phyloP scores from a whole-genome alignment of 2,329 filamentous ascomycete genomes.

The Colletotrichum trifolii region DNA sequence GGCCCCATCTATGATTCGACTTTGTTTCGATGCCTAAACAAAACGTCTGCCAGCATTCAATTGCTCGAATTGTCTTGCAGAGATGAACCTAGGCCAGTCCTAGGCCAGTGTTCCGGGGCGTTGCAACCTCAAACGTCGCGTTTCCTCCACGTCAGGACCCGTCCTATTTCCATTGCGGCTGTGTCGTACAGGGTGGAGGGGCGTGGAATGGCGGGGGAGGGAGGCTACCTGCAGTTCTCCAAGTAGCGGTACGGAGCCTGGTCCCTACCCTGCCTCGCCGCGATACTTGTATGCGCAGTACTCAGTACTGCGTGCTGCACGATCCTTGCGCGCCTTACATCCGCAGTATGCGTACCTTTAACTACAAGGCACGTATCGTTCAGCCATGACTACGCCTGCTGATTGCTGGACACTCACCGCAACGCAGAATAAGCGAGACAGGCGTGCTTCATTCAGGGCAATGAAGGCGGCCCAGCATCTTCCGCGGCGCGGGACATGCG shows the following conservation, averaged over 20 bases:
- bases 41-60: constrained; percentile 5
- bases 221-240: neutral
- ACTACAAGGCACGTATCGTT: neutral
- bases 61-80: constrained; percentile 1
- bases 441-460: no score
- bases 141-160: constrained; percentile 22
- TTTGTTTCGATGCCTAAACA: constrained; percentile 33
- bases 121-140: constrained; percentile 4
- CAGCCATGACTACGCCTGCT: neutral
- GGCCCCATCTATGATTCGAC: constrained; percentile 12
- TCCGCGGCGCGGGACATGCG: neutral
- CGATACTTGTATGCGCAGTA: neutral
- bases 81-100: constrained; percentile 11
- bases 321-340: neutral
- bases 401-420: neutral
- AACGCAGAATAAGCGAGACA: neutral
- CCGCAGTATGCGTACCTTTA: neutral
- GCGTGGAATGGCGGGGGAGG: constrained; percentile 15
- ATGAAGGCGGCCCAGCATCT: neutral
- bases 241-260: no score
- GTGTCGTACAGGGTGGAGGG: constrained; percentile 21
- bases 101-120: constrained; percentile 12
- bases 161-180: constrained; percentile 35
- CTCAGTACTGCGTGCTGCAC: neutral
- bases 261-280: neutral